These are phyloP conservation scores for Phylloporus sp. DNA, from an alignment of 768 basidiomycete species.

Conservation along the genomic window DNA sequence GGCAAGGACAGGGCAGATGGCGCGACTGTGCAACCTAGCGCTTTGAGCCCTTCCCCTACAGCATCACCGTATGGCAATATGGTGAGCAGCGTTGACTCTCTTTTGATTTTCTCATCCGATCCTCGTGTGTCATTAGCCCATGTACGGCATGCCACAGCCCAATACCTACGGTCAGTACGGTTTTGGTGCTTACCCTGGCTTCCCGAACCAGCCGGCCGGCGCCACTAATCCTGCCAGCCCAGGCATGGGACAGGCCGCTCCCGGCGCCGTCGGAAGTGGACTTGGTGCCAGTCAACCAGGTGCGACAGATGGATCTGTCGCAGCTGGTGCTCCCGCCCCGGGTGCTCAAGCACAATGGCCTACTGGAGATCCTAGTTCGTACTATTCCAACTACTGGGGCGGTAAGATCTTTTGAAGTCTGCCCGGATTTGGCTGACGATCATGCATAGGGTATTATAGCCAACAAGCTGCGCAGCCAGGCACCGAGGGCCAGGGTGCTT, in stretches of 20 bases:
- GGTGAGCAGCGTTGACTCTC: constrained; percentile 38
- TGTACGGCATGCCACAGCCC: constrained; percentile 89
- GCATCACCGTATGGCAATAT: constrained; percentile 72
- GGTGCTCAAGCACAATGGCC: constrained; percentile 76
- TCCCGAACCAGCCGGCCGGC: constrained; percentile 56
- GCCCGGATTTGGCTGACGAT: constrained; percentile 12
- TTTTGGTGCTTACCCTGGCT: constrained; percentile 70
- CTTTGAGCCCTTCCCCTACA: constrained; percentile 60
- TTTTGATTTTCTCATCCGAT: neutral
- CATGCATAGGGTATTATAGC: constrained; percentile 69
- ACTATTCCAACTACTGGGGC: constrained; percentile 83
- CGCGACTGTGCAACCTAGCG: constrained; percentile 45
- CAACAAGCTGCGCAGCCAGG: constrained; percentile 68
- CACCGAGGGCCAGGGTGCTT: constrained; percentile 46
- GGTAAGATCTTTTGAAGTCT: constrained; percentile 41
- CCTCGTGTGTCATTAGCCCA: constrained; percentile 47
- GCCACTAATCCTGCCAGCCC: constrained; percentile 43
- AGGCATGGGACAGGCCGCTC: constrained; percentile 54
- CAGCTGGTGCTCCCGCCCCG: constrained; percentile 45
- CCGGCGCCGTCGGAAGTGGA: constrained; percentile 50
- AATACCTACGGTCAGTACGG: constrained; percentile 71
- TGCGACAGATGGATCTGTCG: constrained; percentile 51
- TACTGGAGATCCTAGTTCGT: constrained; percentile 64
- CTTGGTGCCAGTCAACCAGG: constrained; percentile 56
- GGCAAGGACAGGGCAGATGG: constrained; percentile 91